Evolutionary conservation across 352 stramenopile species (phyloP), one percentile per base, ranked within the genome.

Genomic region (Pythium brassicae): DNA sequence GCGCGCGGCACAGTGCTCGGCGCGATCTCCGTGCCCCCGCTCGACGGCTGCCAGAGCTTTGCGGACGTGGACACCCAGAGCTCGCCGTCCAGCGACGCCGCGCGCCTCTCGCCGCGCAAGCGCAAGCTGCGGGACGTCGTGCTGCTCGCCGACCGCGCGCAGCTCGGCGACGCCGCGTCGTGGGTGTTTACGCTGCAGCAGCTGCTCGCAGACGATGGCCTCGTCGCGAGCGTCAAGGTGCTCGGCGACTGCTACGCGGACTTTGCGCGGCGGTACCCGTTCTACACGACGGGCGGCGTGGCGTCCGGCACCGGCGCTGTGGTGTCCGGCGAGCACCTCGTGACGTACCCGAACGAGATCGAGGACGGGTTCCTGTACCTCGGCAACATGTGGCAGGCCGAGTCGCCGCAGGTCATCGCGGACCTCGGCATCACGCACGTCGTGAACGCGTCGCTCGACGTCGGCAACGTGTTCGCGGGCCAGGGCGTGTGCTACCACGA

Each of bases 341-440:
- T 87, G 50, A 76, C 66, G 23, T 91, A 86, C 40, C 80, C 80
- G n/a, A 87, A 86, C 53, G 80, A 91, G 43, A 81, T 91, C 54
- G 26, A 86, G 43, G 64, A 76, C 15, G 63, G 68, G 40, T 85
- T 88, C 29, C 57, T 91, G 34, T 91, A 83, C 53, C 63, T 91
- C 19, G 80, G 80, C 26, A 91, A 89, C 54, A 83, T 83, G 74
- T 89, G 78, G 78, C 80, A 91, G 34, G 80, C 80, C 26, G 66
- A 72, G 48, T 86, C 63, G 8, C 59, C 68, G 22, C 59, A 79
- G 37, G 70, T 91, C 2, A 58, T 91, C 19, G 49, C 64, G 35
- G 65, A 86, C 50, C 66, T 91, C 48, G 69, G 73, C 14, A 89
- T 91, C 67, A 89, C 80, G 22, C 78, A 91, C 58, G 62, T 91